Evolutionary conservation across 2,329 filamentous ascomycete genomes (phyloP).

Genomic region (Chrysosporium queenslandicum): DNA sequence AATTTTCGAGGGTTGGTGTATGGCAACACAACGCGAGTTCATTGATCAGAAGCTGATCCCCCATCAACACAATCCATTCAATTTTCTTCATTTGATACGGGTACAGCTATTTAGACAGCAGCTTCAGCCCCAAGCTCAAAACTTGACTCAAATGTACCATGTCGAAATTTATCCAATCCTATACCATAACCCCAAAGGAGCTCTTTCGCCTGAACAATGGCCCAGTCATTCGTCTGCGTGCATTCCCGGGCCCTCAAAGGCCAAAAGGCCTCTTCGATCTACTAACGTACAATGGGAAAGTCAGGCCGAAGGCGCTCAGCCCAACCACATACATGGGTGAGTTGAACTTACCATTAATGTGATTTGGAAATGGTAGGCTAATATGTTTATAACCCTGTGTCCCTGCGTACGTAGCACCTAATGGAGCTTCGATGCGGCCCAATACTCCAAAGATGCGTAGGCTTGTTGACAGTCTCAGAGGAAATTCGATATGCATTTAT

Average conservation of each 20-base stretch:
- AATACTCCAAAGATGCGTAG: slow-evolving; percentile 13
- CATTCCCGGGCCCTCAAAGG: slow-evolving; percentile 9
- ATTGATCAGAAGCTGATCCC: too few species aligned
- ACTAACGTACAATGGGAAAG: slow-evolving; percentile 17
- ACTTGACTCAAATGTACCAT: neutral
- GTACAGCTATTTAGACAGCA: neutral
- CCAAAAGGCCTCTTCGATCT: slow-evolving; percentile 17
- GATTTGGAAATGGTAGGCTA: neutral
- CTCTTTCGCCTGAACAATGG: slow-evolving; percentile 20
- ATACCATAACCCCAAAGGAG: slow-evolving; percentile 17
- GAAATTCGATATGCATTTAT: slow-evolving; percentile 8
- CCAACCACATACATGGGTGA: slow-evolving; percentile 16
- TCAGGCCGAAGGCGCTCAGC: slow-evolving; percentile 17
- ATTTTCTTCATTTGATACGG: neutral
- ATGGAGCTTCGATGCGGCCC: slow-evolving; percentile 16
- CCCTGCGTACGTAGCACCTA: slow-evolving; percentile 7
- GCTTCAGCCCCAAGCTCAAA: neutral
- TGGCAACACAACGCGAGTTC: too few species aligned
- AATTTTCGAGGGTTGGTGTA: too few species aligned
- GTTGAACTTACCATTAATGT: slow-evolving; percentile 4
- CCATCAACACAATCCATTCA: too few species aligned
- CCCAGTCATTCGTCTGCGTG: slow-evolving; percentile 16
- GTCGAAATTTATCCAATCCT: slow-evolving; percentile 14
- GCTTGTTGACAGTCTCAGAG: slow-evolving; percentile 8
- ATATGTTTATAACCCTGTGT: neutral